Conservation (phyloP, 2,329 filamentous ascomycete genomes). For the Aspergillus unguis region DNA sequence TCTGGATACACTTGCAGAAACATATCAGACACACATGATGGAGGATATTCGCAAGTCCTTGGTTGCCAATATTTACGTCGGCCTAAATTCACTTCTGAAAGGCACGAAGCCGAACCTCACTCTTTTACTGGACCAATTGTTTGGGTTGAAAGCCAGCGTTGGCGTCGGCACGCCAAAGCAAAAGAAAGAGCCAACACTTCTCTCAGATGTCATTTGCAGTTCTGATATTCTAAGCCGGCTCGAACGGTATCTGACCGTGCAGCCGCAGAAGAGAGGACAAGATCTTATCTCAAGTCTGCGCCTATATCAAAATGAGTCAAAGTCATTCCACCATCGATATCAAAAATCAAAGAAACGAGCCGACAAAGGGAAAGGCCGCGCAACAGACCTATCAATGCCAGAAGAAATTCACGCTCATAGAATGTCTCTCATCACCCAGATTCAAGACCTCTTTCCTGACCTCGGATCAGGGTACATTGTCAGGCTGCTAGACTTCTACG, state of each 20-base stretch:
- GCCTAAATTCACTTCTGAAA: constrained; percentile 67
- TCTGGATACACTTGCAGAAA: constrained; percentile 65
- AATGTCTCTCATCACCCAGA: constrained; percentile 78
- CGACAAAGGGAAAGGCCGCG: constrained; percentile 43
- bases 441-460: constrained; percentile 92
- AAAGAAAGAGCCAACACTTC: constrained; percentile 56
- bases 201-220: constrained; percentile 74
- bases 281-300: constrained; percentile 40
- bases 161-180: constrained; percentile 54
- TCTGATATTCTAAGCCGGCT: constrained; percentile 65
- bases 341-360: constrained; percentile 37
- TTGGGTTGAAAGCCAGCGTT: constrained; percentile 69
- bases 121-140: constrained; percentile 77
- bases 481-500: constrained; percentile 74
- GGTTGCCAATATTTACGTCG: constrained; percentile 71
- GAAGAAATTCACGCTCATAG: constrained; percentile 68
- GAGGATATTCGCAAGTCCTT: constrained; percentile 63
- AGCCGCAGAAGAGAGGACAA: constrained; percentile 42
- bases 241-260: constrained; percentile 31
- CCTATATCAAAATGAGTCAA: constrained; percentile 39
- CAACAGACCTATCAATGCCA: constrained; percentile 25
- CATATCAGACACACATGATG: constrained; percentile 54
- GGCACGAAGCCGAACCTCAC: constrained; percentile 66
- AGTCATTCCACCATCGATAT: constrained; percentile 39
- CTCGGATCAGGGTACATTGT: constrained; percentile 79